Base-by-base conservation (phyloP, 1,139 yeast species). In the Scheffersomyces quercinus region DNA sequence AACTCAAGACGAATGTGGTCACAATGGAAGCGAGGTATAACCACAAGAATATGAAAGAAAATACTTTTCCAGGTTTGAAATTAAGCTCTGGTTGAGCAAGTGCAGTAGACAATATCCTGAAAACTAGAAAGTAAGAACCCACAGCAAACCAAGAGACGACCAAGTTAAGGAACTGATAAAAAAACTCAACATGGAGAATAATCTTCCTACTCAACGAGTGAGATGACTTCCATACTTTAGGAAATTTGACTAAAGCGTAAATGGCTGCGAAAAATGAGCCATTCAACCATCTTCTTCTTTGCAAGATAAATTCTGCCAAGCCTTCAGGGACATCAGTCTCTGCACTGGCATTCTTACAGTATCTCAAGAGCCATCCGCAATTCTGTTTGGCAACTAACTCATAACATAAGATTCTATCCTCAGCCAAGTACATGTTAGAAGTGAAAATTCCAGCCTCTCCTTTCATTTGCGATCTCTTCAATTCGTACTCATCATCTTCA, bases 1-100 rank as follows among this genome's bases (percentile, higher is more conserved):
- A 85, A 39, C 97, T 84, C 49, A 93, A 69, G 42, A 93, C 91
- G 65, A 93, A 93, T 12, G 96, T 89, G 2, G 97, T 86, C 12
- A 89, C 86, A n/a, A 93, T 66, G n/a, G 96, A 88, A 2, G 93
- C 88, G 44, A 89, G 75, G 59, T 93, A 93, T 30, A 93, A 68
- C 97, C 98, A 93, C 13, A 91, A 67, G 59, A 93, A 86, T 1
- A 91, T 76, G 7, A 88, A 93, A 3, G 95, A 83, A 30, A 93
- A 71, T 4, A 86, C 74, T 45, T 82, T 82, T 29, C 97, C 95
- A 0, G 90, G 93, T 1, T 81, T 79, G 58, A 80, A 78, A 13
- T 69, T 65, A 38, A 75, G 67, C 37, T 74, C 73, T 1, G 78
- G 46, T 44, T 79, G 80, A 14, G 85, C 82, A 39, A 88, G 72